These are phyloP conservation scores for Talaromyces sp. DNA, from an alignment of 2,329 filamentous ascomycete genomes.

Conservation along the genomic window DNA sequence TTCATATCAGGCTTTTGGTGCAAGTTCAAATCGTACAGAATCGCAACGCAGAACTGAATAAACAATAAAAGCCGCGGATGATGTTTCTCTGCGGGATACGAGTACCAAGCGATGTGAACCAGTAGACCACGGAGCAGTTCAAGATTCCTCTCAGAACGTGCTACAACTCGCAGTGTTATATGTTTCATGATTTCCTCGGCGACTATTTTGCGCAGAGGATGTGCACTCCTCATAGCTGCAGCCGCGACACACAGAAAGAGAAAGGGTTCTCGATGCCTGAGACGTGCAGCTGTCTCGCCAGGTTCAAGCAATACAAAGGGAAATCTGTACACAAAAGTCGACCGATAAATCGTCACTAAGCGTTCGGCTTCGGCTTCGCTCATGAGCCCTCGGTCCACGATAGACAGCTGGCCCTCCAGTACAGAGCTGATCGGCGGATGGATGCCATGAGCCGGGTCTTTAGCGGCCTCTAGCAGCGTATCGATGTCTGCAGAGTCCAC, in stretches of 20 bases:
- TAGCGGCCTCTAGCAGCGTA: constrained; percentile 20
- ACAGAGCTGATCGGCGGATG: constrained; percentile 21
- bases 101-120: constrained; percentile 25
- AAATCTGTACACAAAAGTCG: constrained; percentile 22
- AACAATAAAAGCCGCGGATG: constrained; percentile 25
- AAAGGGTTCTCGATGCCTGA: constrained; percentile 21
- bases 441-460: constrained; percentile 23
- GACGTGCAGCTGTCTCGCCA: constrained; percentile 20
- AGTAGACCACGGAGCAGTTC: constrained; percentile 25
- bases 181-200: constrained; percentile 26
- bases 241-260: constrained; percentile 24
- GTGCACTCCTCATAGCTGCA: constrained; percentile 22
- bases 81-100: constrained; percentile 24
- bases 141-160: constrained; percentile 24
- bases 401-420: constrained; percentile 23
- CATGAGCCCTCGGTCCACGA: constrained; percentile 24
- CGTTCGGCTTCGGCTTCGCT: constrained; percentile 23
- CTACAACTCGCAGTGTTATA: constrained; percentile 22
- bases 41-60: constrained; percentile 24
- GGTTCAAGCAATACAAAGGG: constrained; percentile 23
- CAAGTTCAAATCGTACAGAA: constrained; percentile 23
- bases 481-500: constrained; percentile 1
- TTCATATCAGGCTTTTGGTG: constrained; percentile 20
- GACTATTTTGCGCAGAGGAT: constrained; percentile 22
- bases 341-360: constrained; percentile 20